These are phyloP conservation scores for Dipodascus albidus DNA, from an alignment of 805 yeast genomes.

Conservation along the genomic window DNA sequence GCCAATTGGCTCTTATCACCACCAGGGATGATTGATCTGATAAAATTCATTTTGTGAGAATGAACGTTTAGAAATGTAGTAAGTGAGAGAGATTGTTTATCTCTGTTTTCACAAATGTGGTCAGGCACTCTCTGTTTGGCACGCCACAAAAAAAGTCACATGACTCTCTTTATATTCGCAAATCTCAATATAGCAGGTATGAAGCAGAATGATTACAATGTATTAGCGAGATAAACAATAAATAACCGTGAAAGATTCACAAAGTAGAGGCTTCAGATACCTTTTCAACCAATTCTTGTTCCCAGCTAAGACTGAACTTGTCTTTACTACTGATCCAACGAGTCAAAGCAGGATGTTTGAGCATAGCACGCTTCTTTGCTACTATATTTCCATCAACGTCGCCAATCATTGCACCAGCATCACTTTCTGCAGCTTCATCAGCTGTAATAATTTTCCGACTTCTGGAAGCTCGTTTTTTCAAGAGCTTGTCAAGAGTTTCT, in stretches of 20 bases:
- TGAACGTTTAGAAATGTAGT: too few species aligned
- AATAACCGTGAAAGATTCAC: neutral
- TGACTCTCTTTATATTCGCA: too few species aligned
- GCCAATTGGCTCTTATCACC: constrained; percentile 39
- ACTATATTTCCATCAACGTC: neutral
- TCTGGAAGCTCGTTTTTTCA: constrained; percentile 67
- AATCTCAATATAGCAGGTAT: neutral
- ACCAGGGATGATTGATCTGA: constrained; percentile 14
- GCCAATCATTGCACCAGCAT: constrained; percentile 12
- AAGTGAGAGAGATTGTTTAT: neutral
- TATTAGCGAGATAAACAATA: neutral
- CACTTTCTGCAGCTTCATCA: constrained; percentile 11
- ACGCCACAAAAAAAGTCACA: too few species aligned
- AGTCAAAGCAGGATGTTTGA: constrained; percentile 23
- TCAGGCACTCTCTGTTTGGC: too few species aligned
- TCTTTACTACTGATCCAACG: constrained; percentile 18
- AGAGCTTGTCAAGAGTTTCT: constrained; percentile 77
- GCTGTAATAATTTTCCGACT: constrained; percentile 10
- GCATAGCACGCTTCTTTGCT: constrained; percentile 13
- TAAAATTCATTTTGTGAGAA: constrained; percentile 21
- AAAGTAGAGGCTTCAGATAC: neutral
- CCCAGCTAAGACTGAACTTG: constrained; percentile 9
- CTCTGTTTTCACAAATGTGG: too few species aligned
- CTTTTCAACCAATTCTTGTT: neutral
- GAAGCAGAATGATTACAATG: too few species aligned